Conservation (phyloP, 768 basidiomycete genomes). For the Leucosporidium yakuticum region DNA sequence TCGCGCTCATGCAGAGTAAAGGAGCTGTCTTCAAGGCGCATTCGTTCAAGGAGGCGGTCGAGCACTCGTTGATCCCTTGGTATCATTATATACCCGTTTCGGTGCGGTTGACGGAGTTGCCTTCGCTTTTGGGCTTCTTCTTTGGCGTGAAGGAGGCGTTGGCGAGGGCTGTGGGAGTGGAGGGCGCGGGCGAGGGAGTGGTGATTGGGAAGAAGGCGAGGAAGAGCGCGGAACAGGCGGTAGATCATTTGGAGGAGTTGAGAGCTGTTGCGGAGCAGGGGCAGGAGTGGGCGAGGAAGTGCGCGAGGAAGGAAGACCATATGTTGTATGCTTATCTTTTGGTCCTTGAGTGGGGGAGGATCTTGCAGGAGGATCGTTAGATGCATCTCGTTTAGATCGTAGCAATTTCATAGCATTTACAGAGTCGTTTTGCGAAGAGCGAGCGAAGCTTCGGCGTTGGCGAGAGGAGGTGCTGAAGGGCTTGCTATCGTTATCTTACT, state of each 20-base stretch:
- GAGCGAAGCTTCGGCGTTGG: too few species aligned
- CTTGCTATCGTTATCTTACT: too few species aligned
- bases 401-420: too few species aligned
- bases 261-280: constrained; percentile 2
- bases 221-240: background rate
- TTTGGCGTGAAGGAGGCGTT: constrained; percentile 2
- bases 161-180: background rate
- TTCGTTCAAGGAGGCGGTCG: constrained; percentile 4
- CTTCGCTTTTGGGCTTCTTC: constrained; percentile 18
- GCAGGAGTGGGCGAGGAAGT: constrained; percentile 4
- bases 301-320: constrained; percentile 16
- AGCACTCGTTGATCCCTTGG: constrained; percentile 14
- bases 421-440: too few species aligned
- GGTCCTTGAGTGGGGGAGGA: constrained; percentile 15
- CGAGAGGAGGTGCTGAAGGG: too few species aligned
- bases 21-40: constrained; percentile 10
- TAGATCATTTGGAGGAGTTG: too few species aligned
- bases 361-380: too few species aligned
- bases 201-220: constrained; percentile 9
- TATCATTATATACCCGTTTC: constrained; percentile 19
- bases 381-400: too few species aligned
- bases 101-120: constrained; percentile 2
- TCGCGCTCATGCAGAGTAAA: background rate
- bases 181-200: background rate
- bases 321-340: constrained; percentile 9